Evolutionary conservation across 2,329 filamentous ascomycete species (phyloP).

Genomic region (Ophioceras dolichostomum): DNA sequence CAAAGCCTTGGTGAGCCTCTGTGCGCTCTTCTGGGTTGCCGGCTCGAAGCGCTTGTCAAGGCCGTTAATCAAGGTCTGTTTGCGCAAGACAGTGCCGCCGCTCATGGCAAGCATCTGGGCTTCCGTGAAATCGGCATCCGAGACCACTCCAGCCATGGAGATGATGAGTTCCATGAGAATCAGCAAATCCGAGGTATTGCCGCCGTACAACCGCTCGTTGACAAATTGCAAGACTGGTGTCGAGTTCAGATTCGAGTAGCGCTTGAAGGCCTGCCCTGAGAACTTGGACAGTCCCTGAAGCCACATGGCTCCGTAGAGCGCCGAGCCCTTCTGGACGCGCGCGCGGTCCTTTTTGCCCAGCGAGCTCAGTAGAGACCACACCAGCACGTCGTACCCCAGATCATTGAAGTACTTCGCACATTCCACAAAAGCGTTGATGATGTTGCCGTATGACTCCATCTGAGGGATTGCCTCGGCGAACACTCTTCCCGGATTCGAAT

Average conservation of each 20-base stretch:
- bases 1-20: conserved; percentile 67
- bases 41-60: conserved; percentile 61
- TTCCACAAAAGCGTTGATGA: conserved; percentile 90
- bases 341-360: conserved; percentile 49
- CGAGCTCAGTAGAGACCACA: conserved; percentile 80
- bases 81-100: conserved; percentile 67
- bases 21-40: conserved; percentile 60
- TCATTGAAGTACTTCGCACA: conserved; percentile 90
- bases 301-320: conserved; percentile 78
- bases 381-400: conserved; percentile 83
- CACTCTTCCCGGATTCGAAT: conserved; percentile 80
- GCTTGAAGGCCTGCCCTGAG: conserved; percentile 77
- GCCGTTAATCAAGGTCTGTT: conserved; percentile 67
- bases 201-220: conserved; percentile 65
- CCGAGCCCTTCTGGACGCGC: conserved; percentile 48
- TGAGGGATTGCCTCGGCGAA: conserved; percentile 82
- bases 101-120: conserved; percentile 79
- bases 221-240: conserved; percentile 84
- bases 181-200: conserved; percentile 83
- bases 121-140: conserved; percentile 80
- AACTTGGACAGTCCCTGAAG: conserved; percentile 83
- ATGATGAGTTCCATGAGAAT: conserved; percentile 83
- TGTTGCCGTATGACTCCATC: conserved; percentile 86
- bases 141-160: conserved; percentile 87
- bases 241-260: conserved; percentile 73